Base-by-base conservation (phyloP, 179 eudicot genomes). In the Spinacia oleracea region DNA sequence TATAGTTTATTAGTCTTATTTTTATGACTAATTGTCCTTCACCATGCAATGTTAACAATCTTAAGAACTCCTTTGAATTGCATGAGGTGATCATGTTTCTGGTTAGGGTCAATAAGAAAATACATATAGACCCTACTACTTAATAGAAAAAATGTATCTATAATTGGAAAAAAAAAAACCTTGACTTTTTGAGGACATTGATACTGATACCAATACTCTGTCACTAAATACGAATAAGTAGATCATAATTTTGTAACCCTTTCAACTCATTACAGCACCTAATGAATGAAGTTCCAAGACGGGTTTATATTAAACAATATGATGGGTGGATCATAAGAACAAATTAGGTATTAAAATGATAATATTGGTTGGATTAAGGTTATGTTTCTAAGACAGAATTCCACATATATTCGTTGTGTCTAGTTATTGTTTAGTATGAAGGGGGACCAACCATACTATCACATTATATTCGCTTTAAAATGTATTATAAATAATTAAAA, bases 321-420 rank as follows among this genome's bases (percentile, higher is more conserved):
- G 9, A 53, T 59, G 46, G 7, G 14, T 46, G 20, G 35, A 32
- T 53, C 58, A 29, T 55, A 21, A 51, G 12, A 48, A 63, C 15
- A 64, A 50, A 53, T 35, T 23, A 34, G 7, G 60, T 27, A 42
- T 10, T 25, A 51, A 1, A 12, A 65, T 12, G 65, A 46, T 72
- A 74, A 29, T 79, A 15, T 65, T 73, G 63, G 60, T 74, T 56
- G 32, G 31, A 53, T 27, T 21, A 74, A 58, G 63, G 29, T 68
- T 5, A 69, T 53, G 16, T 42, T 29, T 58, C 34, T 27, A 25
- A 23, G 74, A 74, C 74, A 74, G 9, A 40, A 45, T 20, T 9
- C 51, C 76, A 45, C 51, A 75, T 75, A 80, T 70, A 80, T 80
- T 80, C 79, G 15, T 68, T 25, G 23, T 80, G 83, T 69, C 76